Evolutionary conservation across 2,329 filamentous ascomycete species (phyloP).

Genomic region (Talaromyces sp.): DNA sequence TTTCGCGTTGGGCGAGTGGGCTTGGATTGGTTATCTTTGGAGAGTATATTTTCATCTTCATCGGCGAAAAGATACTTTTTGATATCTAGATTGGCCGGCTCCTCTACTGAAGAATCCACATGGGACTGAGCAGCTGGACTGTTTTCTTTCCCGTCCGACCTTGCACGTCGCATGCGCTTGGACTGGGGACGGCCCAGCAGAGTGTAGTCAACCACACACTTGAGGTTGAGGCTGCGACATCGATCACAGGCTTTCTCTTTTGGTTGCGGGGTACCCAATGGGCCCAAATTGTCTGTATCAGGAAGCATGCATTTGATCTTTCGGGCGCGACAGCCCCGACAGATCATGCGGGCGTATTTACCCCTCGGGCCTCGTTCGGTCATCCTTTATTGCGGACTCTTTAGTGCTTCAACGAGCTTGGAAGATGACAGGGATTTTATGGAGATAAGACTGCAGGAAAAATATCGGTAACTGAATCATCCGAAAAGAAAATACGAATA

Average conservation of each 20-base stretch:
- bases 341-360: conserved; percentile 21
- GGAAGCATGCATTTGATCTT: conserved; percentile 26
- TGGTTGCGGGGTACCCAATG: background rate
- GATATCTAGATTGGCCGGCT: background rate
- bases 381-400: background rate
- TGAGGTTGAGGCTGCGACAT: background rate
- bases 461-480: no score
- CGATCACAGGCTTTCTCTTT: background rate
- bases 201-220: conserved; percentile 2
- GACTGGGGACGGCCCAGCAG: background rate
- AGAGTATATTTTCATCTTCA: background rate
- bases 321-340: conserved; percentile 19
- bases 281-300: background rate
- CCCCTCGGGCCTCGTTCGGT: conserved; percentile 9
- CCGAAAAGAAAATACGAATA: no score
- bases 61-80: conserved; percentile 1
- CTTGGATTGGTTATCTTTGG: background rate
- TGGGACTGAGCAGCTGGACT: no score
- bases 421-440: no score
- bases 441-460: no score
- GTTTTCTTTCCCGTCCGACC: no score
- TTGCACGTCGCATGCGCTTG: no score
- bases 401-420: no score
- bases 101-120: background rate
- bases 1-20: background rate